Base-by-base conservation (phyloP, 2,329 filamentous ascomycete genomes). In the Parascedosporium putredinis region DNA sequence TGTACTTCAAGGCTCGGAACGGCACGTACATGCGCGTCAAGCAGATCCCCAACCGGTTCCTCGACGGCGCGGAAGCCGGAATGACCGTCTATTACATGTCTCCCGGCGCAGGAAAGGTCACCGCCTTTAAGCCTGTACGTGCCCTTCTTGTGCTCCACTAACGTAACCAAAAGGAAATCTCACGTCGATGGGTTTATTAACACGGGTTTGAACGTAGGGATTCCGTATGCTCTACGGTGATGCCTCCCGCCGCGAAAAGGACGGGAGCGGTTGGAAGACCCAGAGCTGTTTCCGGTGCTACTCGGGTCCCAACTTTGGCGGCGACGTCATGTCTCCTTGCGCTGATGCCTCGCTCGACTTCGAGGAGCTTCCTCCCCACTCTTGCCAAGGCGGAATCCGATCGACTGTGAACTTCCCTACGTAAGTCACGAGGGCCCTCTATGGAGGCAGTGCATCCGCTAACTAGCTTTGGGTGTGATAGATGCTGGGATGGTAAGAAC, bases 151-250 rank as follows among this genome's bases (percentile, higher is more conserved):
- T 8, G 14, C 2, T 14, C 27, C 6, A 31, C n/a, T n/a, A n/a
- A n/a, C n/a, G n/a, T n/a, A n/a, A n/a, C n/a, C n/a, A n/a, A n/a
- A n/a, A n/a, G n/a, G n/a, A n/a, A n/a, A n/a, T n/a, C n/a, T n/a
- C n/a, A n/a, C n/a, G n/a, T n/a, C n/a, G n/a, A n/a, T n/a, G n/a
- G n/a, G n/a, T n/a, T n/a, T n/a, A n/a, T n/a, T n/a, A n/a, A n/a
- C n/a, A n/a, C n/a, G n/a, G n/a, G n/a, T n/a, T n/a, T n/a, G n/a
- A n/a, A n/a, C n/a, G n/a, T 29, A 70, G 67, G 68, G 69, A 47
- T 72, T 72, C 67, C 67, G 69, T 49, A 72, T 72, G 69, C 62
- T 72, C 48, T 68, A 67, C 22, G 68, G 69, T 53, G 64, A 67
- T 52, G 71, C 75, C 45, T 72, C 67, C 23, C 73, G 75, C 50